Evolutionary conservation across 345 rosid genomes (phyloP).

Genomic region (Populus ilicifolia): DNA sequence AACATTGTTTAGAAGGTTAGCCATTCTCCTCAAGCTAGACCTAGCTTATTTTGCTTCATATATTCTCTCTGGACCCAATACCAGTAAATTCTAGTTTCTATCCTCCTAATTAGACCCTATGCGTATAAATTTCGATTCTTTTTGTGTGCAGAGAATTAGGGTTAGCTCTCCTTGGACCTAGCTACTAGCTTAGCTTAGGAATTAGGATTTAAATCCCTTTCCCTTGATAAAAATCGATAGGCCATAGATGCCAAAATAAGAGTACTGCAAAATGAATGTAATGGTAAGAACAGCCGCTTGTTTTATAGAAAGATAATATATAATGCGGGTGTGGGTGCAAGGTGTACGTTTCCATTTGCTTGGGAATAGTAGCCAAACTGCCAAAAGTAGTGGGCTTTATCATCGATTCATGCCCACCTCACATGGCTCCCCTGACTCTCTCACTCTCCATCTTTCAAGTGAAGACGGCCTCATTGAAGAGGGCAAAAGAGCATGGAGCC

Average conservation of each 20-base stretch:
- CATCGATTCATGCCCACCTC: conserved; percentile 22
- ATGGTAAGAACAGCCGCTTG: neutral
- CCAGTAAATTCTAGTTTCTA: neutral
- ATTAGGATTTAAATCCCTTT: neutral
- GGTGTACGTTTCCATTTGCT: conserved; percentile 18
- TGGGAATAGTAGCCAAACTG: conserved; percentile 33
- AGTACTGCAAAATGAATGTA: neutral
- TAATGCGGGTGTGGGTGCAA: neutral
- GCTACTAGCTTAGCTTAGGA: neutral
- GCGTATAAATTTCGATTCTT: neutral
- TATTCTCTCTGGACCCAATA: neutral
- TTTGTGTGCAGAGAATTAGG: neutral
- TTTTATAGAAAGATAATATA: neutral
- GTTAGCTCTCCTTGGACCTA: neutral
- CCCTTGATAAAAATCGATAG: neutral
- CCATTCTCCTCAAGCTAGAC: neutral
- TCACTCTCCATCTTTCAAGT: neutral
- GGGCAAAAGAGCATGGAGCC: conserved; percentile 10
- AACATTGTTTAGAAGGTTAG: neutral
- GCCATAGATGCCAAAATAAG: neutral
- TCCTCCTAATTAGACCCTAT: neutral
- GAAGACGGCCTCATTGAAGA: conserved; percentile 7
- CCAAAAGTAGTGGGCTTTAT: conserved; percentile 22
- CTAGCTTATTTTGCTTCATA: neutral
- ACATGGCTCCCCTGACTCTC: conserved; percentile 13